Evolutionary conservation across 1,139 yeast species (phyloP), one percentile per base, ranked within the genome.

Genomic region (Candida freyschussii): DNA sequence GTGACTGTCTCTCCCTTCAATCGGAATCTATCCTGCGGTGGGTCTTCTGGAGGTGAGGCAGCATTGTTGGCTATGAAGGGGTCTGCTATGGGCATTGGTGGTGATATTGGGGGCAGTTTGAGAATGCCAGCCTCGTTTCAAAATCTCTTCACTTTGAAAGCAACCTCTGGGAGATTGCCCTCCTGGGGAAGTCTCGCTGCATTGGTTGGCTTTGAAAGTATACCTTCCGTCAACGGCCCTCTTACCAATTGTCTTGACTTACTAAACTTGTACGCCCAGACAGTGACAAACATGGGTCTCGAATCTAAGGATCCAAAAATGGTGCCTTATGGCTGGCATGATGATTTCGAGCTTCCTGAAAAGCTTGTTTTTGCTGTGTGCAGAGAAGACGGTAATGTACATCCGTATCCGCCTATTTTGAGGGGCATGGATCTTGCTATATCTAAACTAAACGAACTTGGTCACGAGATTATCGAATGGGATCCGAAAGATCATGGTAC

Each of bases 101-200:
- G 79, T 21, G 83, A 78, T 52, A 75, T 78, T 47, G 84, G 82
- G 13, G 84, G 84, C 6, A 65, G 75, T 24, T 68, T 77, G 32
- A 59, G 84, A 36, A 63, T 65, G 36, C 84, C 85, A 4, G 68
- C 78, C 3, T 62, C 69, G 16, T 65, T 65, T 37, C 67, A 69
- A 31, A 78, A 78, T 3, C 46, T 73, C 3, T 76, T 65, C 50
- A 79, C 78, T 1, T 50, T 77, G 39, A 68, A 72, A 45, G 77
- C 82, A 6, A 64, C 78, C 4, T 47, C 55, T 21, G 63, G 64
- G 2, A 59, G 77, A 52, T 59, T 76, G 25, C 75, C 85, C 7
- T 67, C 70, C 30, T 59, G 65, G 50, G 66, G 69, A 33, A 61
- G 65, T 7, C 63, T 75, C 29, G 72, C 81, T 16, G 75, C 84